Conservation (phyloP, 345 rosid genomes). For the Lumnitzera racemosa region DNA sequence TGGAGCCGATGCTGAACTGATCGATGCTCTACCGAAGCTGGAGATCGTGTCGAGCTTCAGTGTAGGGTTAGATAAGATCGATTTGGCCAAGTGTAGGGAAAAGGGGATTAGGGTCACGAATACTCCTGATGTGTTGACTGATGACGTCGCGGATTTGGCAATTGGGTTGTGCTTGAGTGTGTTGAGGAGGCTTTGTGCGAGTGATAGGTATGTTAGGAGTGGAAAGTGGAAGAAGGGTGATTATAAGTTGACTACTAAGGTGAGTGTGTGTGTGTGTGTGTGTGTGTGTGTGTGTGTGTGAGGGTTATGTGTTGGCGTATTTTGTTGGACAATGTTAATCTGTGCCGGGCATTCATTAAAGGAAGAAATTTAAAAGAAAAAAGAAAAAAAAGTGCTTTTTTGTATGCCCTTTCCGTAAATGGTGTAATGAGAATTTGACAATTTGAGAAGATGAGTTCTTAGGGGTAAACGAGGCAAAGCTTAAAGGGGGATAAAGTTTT, state of each 20-base stretch:
- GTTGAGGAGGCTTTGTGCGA: slow-evolving; percentile 53
- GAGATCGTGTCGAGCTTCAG: slow-evolving; percentile 75
- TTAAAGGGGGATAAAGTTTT: too few relatives aligned
- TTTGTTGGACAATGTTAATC: background rate
- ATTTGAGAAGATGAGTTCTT: too few relatives aligned
- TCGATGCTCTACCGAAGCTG: slow-evolving; percentile 52
- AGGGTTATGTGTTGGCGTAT: background rate
- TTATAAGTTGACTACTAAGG: slow-evolving; percentile 64
- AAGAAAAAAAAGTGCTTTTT: too few relatives aligned
- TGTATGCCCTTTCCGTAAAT: too few relatives aligned
- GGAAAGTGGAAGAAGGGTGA: slow-evolving; percentile 72
- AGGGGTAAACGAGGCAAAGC: too few relatives aligned
- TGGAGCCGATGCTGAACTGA: slow-evolving; percentile 71
- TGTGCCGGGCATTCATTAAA: too few relatives aligned
- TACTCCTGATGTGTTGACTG: slow-evolving; percentile 84
- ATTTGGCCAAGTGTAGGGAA: slow-evolving; percentile 60
- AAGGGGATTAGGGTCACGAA: slow-evolving; percentile 67
- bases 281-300: slow-evolving; percentile 16
- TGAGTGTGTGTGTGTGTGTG: slow-evolving; percentile 10
- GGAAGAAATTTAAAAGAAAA: too few relatives aligned
- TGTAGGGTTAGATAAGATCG: slow-evolving; percentile 82
- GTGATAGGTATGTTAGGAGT: slow-evolving; percentile 59
- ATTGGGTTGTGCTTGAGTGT: slow-evolving; percentile 68
- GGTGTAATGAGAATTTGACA: too few relatives aligned
- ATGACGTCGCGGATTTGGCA: slow-evolving; percentile 85